Evolutionary conservation across 129 eudicot species (phyloP), one percentile per base, ranked within the genome.

Genomic region (Artemisia annua): DNA sequence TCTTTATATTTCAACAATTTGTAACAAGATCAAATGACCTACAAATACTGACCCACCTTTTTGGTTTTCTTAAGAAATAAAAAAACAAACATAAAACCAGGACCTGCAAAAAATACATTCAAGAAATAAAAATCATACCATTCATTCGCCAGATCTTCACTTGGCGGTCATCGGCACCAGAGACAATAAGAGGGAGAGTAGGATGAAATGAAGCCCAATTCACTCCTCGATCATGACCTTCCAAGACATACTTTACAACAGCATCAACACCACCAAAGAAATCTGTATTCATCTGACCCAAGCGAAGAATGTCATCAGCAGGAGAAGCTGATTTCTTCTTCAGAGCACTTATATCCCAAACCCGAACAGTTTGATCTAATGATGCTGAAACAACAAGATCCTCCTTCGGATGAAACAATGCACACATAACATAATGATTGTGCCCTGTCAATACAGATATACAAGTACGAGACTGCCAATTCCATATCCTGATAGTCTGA

Each of bases 401-500:
- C 49, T 88, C 95, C 67, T 88, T 88, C 12, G 88, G 88, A 67
- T 88, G 95, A 54, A 88, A 88, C 67, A 81, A 58, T 35, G 95
- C 95, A 75, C 95, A 85, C 95, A 88, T 88, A 22, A 88, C 95
- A 76, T 88, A 85, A 59, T 88, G 88, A 72, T 88, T 85, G 80
- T 85, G 95, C 52, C 95, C 95, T 1, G 95, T 88, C 55, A 88
- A 85, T 15, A 88, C 95, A 72, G 95, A 88, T 44, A 87, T 79
- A 79, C 93, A 87, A 49, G 93, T 84, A 51, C 93, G 87, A 6
- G 93, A 87, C 52, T 87, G 93, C 93, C 93, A 87, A 59, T 87
- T 87, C 93, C 93, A 87, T 66, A 87, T 87, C 59, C 93, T 74
- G 51, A 87, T 87, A 10, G 93, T 87, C 72, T 87, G 93, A 78